Conservation (phyloP, 257 asterid species). For the Agastache rugosa region DNA sequence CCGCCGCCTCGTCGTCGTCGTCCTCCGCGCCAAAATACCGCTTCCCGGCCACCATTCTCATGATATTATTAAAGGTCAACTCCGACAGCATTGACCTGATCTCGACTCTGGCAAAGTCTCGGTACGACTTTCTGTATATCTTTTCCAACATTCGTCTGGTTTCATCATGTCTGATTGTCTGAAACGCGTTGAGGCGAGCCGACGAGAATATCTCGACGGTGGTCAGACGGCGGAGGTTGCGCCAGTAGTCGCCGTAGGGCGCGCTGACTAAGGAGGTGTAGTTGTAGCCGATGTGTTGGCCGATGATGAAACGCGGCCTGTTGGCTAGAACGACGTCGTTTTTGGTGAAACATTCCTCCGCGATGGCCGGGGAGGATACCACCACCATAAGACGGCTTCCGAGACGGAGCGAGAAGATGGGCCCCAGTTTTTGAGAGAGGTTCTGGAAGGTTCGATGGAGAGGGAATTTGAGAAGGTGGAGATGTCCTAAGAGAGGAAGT, state of each 20-base stretch:
- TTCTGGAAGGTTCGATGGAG: conserved; percentile 44
- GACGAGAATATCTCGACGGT: conserved; percentile 37
- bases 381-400: conserved; percentile 59
- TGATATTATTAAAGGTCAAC: conserved; percentile 50
- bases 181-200: conserved; percentile 53
- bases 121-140: neutral
- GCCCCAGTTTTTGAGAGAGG: conserved; percentile 54
- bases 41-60: conserved; percentile 74
- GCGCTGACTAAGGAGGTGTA: conserved; percentile 36
- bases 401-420: conserved; percentile 56
- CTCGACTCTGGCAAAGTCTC: conserved; percentile 41
- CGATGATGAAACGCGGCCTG: conserved; percentile 48
- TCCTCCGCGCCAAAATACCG: conserved; percentile 54
- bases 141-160: conserved; percentile 34
- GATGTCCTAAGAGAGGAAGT: conserved; percentile 61
- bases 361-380: conserved; percentile 51
- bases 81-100: conserved; percentile 41
- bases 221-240: conserved; percentile 56
- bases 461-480: conserved; percentile 61
- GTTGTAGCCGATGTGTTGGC: conserved; percentile 59
- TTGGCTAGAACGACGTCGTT: conserved; percentile 62
- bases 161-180: conserved; percentile 48
- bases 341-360: conserved; percentile 66
- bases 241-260: conserved; percentile 72
- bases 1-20: conserved; percentile 46